phyloP scores from a whole-genome alignment of 2,329 filamentous ascomycete genomes.

The Cladophialophora yegresii region DNA sequence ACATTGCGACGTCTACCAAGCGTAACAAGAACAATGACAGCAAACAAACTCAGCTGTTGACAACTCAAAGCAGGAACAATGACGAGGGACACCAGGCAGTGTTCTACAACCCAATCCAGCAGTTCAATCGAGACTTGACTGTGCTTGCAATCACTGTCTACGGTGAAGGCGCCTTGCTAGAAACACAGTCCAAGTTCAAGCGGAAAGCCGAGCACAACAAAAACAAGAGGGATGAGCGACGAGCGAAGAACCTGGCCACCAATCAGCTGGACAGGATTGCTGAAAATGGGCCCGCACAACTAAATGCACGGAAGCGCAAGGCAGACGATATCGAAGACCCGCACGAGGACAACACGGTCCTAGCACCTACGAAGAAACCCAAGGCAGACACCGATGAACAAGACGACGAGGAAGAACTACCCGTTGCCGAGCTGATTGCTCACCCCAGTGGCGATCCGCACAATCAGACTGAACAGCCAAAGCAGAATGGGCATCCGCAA shows the following conservation, averaged over 20 bases:
- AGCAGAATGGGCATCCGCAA: slow-evolving; percentile 2
- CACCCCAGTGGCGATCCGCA: slow-evolving; percentile 15
- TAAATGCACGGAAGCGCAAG: slow-evolving; percentile 37
- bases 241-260: slow-evolving; percentile 33
- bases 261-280: not conserved
- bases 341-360: slow-evolving; percentile 4
- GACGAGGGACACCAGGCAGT: slow-evolving; percentile 71
- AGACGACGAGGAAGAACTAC: slow-evolving; percentile 25
- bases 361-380: slow-evolving; percentile 17
- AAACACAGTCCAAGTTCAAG: slow-evolving; percentile 51
- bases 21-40: not conserved
- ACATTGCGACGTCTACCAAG: slow-evolving; percentile 27
- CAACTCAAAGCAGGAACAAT: slow-evolving; percentile 52
- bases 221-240: slow-evolving; percentile 44
- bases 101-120: slow-evolving; percentile 98
- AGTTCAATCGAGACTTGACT: slow-evolving; percentile 95
- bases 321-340: slow-evolving; percentile 34
- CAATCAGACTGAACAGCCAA: slow-evolving; percentile 21
- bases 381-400: slow-evolving; percentile 16
- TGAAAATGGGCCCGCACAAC: slow-evolving; percentile 19
- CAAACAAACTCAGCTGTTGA: slow-evolving; percentile 43
- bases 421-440: slow-evolving; percentile 20
- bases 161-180: slow-evolving; percentile 65
- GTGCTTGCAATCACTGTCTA: slow-evolving; percentile 90
- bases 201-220: slow-evolving; percentile 41